These are phyloP conservation scores for Arabis alpina DNA, from an alignment of 345 rosid species.

Conservation along the genomic window DNA sequence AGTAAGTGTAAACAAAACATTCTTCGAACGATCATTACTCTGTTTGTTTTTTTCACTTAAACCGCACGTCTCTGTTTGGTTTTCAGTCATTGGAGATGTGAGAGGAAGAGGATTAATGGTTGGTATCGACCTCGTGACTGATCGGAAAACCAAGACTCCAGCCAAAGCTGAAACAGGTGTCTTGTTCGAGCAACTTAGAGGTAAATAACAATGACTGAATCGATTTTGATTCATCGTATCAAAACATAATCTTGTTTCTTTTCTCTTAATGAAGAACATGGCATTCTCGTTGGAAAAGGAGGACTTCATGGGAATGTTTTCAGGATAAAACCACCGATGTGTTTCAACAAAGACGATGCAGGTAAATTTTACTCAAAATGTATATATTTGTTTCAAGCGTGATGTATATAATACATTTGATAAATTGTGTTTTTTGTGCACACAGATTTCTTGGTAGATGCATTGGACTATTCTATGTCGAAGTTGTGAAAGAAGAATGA, in stretches of 20 bases:
- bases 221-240: not conserved
- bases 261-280: slow-evolving; percentile 58
- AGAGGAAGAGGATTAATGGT: slow-evolving; percentile 95
- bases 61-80: slow-evolving; percentile 8
- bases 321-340: slow-evolving; percentile 95
- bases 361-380: slow-evolving; percentile 45
- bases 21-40: slow-evolving; percentile 16
- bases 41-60: not conserved
- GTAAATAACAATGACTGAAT: slow-evolving; percentile 44
- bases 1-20: slow-evolving; percentile 50
- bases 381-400: not conserved
- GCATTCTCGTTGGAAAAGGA: slow-evolving; percentile 86
- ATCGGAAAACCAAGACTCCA: slow-evolving; percentile 79
- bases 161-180: slow-evolving; percentile 81
- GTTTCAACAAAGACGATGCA: slow-evolving; percentile 90
- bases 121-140: slow-evolving; percentile 82
- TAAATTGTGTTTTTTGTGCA: slow-evolving; percentile 9
- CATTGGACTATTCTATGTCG: slow-evolving; percentile 74
- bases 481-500: slow-evolving; percentile 51
- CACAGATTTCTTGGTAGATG: slow-evolving; percentile 81
- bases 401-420: not conserved
- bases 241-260: not conserved
- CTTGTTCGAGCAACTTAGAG: slow-evolving; percentile 83
- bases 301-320: slow-evolving; percentile 90
- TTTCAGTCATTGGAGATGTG: slow-evolving; percentile 83